These are phyloP conservation scores for Diplodia mutila DNA, from an alignment of 2,329 filamentous ascomycete genomes.

Conservation along the genomic window DNA sequence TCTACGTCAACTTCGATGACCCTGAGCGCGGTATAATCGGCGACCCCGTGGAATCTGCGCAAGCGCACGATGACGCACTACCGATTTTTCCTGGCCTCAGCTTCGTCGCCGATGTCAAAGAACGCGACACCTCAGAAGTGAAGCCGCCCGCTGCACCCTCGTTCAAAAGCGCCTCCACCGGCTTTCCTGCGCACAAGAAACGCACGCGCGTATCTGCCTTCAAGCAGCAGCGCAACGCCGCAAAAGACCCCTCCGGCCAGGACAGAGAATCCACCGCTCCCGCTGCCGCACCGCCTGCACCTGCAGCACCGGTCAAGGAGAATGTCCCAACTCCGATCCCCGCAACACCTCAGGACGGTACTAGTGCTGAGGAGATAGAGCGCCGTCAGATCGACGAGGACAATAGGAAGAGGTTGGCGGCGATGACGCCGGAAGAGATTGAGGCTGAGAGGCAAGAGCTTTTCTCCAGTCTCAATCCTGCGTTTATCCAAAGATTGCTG, in stretches of 20 bases:
- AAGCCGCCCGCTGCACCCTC: slow-evolving; percentile 68
- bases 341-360: neutral
- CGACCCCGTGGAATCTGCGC: slow-evolving; percentile 47
- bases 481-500: slow-evolving; percentile 75
- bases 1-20: slow-evolving; percentile 61
- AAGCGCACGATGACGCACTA: slow-evolving; percentile 30
- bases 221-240: slow-evolving; percentile 64
- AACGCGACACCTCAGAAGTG: slow-evolving; percentile 65
- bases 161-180: slow-evolving; percentile 58
- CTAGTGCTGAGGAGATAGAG: slow-evolving; percentile 58
- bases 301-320: neutral
- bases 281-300: neutral
- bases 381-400: slow-evolving; percentile 77
- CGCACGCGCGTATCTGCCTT: slow-evolving; percentile 75
- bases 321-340: neutral
- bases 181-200: slow-evolving; percentile 89
- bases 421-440: slow-evolving; percentile 83
- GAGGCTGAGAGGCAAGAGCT: slow-evolving; percentile 78
- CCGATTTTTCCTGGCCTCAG: slow-evolving; percentile 39
- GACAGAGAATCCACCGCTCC: neutral
- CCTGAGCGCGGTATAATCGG: slow-evolving; percentile 43
- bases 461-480: slow-evolving; percentile 74
- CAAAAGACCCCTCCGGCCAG: slow-evolving; percentile 18
- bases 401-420: slow-evolving; percentile 72
- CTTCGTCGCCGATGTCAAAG: slow-evolving; percentile 76